A percentile compares a stretch with the other conserved stretches of the same genome.
These are phyloP conservation scores for Populus hybrid DNA, from an alignment of 441 rosid species.

Conservation along the genomic window DNA sequence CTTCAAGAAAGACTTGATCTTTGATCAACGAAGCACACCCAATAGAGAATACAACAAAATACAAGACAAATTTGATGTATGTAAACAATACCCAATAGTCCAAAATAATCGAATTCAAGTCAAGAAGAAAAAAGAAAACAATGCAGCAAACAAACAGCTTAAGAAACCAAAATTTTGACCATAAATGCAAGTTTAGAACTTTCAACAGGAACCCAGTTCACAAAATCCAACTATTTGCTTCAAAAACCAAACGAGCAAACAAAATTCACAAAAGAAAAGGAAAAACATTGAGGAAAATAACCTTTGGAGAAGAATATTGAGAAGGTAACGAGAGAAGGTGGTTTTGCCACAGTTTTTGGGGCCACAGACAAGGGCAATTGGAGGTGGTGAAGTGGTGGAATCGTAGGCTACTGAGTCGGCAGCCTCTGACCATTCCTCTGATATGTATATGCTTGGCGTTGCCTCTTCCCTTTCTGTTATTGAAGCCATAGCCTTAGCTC, in stretches of 20 bases:
- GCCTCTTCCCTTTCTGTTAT: slow-evolving; percentile 21
- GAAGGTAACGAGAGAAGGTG: slow-evolving; percentile 80
- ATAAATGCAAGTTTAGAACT: not conserved
- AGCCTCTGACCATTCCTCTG: slow-evolving; percentile 72
- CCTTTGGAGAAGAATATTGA: slow-evolving; percentile 76
- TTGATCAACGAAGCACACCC: not conserved
- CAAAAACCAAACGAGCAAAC: not conserved
- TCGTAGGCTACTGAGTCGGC: slow-evolving; percentile 49
- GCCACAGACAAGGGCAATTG: slow-evolving; percentile 63
- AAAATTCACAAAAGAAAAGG: not conserved
- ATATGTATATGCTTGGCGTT: slow-evolving; percentile 37
- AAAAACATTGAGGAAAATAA: not conserved
- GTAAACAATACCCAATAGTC: not conserved
- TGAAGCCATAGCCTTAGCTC: slow-evolving; percentile 20
- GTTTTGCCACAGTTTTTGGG: slow-evolving; percentile 82
- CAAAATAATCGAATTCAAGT: not conserved
- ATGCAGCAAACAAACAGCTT: not conserved
- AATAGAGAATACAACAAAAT: not conserved
- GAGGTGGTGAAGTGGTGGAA: slow-evolving; percentile 50
- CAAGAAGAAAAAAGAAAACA: not conserved
- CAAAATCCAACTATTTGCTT: not conserved
- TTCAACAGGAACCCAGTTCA: not conserved
- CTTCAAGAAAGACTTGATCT: not conserved
- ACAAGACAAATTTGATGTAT: not conserved
- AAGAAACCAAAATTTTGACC: not conserved